These are phyloP conservation scores for Blastocystis sp. DNA, from an alignment of 352 stramenopile genomes.

Conservation along the genomic window DNA sequence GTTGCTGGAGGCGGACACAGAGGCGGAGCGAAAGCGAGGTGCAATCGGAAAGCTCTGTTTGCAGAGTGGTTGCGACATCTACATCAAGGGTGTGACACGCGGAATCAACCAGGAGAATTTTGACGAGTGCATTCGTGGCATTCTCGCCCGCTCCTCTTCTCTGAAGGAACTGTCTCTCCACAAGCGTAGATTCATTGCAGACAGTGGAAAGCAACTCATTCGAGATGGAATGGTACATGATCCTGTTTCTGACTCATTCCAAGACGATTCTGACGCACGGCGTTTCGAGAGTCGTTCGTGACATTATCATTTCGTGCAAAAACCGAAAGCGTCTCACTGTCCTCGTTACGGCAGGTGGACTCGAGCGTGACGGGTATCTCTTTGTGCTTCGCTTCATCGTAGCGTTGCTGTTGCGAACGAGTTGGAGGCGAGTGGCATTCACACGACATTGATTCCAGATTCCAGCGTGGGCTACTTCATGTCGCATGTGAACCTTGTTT, in stretches of 20 bases:
- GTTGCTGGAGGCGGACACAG: not conserved
- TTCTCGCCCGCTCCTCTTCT: not conserved
- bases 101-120: conserved; percentile 37
- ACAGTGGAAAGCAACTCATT: conserved; percentile 28
- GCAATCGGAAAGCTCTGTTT: conserved; percentile 14
- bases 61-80: conserved; percentile 20
- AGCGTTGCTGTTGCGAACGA: conserved; percentile 40
- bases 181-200: conserved; percentile 7
- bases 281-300: conserved; percentile 30
- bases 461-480: conserved; percentile 55
- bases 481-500: conserved; percentile 18
- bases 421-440: conserved; percentile 2
- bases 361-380: conserved; percentile 42
- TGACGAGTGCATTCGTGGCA: not conserved
- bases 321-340: conserved; percentile 39
- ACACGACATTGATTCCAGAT: conserved; percentile 52
- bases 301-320: conserved; percentile 30
- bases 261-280: conserved; percentile 55
- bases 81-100: conserved; percentile 16
- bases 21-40: not conserved
- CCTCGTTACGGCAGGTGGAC: conserved; percentile 7
- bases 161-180: conserved; percentile 15
- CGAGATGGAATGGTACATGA: conserved; percentile 26
- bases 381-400: not conserved
- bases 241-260: not conserved